phyloP scores from a whole-genome alignment of 73 alveolate genomes.

The Paramecium sexaurelia region DNA sequence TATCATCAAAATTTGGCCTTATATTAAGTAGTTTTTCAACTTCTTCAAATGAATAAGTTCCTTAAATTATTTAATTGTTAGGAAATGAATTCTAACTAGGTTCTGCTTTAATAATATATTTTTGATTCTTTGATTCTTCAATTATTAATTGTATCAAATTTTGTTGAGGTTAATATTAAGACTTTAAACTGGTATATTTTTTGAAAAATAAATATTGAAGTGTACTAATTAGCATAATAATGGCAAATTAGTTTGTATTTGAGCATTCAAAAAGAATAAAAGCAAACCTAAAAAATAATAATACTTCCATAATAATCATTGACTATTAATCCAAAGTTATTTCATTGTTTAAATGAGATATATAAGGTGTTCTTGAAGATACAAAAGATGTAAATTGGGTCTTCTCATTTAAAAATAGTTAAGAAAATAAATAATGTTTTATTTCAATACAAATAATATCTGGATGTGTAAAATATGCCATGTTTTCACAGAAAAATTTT shows the following conservation, averaged over 20 bases:
- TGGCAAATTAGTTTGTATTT: not conserved
- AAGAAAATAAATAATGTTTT: not conserved
- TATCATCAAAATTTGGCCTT: constrained; percentile 3
- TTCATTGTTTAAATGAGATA: not conserved
- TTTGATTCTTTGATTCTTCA: not conserved
- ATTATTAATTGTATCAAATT: not conserved
- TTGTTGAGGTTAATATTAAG: not conserved
- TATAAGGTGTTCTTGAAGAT: not conserved
- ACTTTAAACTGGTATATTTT: too few species aligned
- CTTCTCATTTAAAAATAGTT: not conserved
- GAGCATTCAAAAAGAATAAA: not conserved
- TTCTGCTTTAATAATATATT: not conserved
- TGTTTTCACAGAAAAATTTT: not conserved
- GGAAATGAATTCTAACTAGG: not conserved
- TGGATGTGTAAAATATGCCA: constrained; percentile 5
- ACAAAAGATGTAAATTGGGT: not conserved
- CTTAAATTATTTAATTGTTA: not conserved
- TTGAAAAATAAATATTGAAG: not conserved
- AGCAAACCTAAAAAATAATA: not conserved
- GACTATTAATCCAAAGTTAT: not conserved
- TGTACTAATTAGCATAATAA: not conserved
- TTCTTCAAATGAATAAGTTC: not conserved
- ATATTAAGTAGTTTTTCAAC: not conserved
- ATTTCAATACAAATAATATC: not conserved
- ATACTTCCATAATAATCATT: not conserved